Evolutionary conservation across 164 flowering plant genomes (phyloP).

Genomic region (Annona cherimola): DNA sequence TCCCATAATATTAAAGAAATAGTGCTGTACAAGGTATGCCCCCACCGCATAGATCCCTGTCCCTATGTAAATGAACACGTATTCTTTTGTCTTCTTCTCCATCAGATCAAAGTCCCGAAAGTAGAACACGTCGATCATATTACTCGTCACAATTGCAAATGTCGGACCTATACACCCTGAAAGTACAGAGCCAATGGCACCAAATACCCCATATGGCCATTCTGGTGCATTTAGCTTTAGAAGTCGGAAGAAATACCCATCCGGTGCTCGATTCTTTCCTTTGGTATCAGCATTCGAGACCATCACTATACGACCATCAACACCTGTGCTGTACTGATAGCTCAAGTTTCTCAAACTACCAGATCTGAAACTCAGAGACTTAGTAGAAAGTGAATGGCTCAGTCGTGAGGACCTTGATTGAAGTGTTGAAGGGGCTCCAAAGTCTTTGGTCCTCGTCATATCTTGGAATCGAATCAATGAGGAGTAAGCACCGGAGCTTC

Average conservation of each 20-base stretch:
- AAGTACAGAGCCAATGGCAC: conserved; percentile 81
- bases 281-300: conserved; percentile 83
- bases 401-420: conserved; percentile 78
- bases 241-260: conserved; percentile 73
- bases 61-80: conserved; percentile 86
- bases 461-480: conserved; percentile 87
- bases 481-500: conserved; percentile 66
- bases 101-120: conserved; percentile 57
- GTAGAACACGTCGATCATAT: conserved; percentile 98
- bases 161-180: conserved; percentile 95
- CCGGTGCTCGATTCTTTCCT: conserved; percentile 73
- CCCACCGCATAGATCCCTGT: conserved; percentile 88
- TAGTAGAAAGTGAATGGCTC: conserved; percentile 90
- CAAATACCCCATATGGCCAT: conserved; percentile 94
- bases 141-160: conserved; percentile 96
- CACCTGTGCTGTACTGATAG: conserved; percentile 91
- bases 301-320: conserved; percentile 97
- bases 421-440: conserved; percentile 60
- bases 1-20: conserved; percentile 95
- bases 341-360: conserved; percentile 91
- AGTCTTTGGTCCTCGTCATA: conserved; percentile 70
- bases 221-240: conserved; percentile 87
- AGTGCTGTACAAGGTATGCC: conserved; percentile 88
- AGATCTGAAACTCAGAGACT: conserved; percentile 85
- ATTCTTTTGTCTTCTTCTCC: conserved; percentile 88